Evolutionary conservation across 1,284 basidiomycete genomes (phyloP).

Genomic region (Wallemia hederae): DNA sequence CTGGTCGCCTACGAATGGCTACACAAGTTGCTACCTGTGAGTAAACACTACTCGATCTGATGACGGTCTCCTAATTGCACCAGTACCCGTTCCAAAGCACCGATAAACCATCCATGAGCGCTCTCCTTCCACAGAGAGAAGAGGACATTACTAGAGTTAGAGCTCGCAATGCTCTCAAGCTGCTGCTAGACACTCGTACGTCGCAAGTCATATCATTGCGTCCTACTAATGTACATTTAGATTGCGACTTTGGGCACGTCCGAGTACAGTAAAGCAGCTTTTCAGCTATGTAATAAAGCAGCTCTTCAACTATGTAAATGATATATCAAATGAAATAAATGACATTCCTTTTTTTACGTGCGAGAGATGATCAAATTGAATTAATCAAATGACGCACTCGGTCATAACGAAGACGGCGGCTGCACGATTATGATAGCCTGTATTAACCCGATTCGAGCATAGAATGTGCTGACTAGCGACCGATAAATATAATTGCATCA

Average conservation of each 20-base stretch:
- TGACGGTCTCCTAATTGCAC: background rate
- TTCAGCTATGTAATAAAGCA: background rate
- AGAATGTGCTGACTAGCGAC: background rate
- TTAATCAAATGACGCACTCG: no score
- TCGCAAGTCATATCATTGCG: background rate
- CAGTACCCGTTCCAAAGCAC: constrained; percentile 49
- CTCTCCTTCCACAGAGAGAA: constrained; percentile 28
- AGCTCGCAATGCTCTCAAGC: constrained; percentile 76
- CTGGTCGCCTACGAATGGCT: constrained; percentile 62
- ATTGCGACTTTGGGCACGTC: background rate
- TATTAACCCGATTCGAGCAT: no score
- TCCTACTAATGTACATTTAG: background rate
- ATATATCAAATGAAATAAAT: no score
- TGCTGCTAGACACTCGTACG: constrained; percentile 27
- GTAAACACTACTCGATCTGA: constrained; percentile 15
- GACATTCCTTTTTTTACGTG: background rate
- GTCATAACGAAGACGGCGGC: no score
- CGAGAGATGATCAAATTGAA: no score
- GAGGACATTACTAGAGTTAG: constrained; percentile 64
- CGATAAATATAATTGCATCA: background rate
- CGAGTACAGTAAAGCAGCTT: background rate
- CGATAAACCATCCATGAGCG: constrained; percentile 10
- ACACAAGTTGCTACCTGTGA: constrained; percentile 45
- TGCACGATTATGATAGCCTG: no score
- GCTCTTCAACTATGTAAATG: background rate